These are phyloP conservation scores for Saccharomycopsis schoenii DNA, from an alignment of 805 yeast genomes.

Conservation along the genomic window DNA sequence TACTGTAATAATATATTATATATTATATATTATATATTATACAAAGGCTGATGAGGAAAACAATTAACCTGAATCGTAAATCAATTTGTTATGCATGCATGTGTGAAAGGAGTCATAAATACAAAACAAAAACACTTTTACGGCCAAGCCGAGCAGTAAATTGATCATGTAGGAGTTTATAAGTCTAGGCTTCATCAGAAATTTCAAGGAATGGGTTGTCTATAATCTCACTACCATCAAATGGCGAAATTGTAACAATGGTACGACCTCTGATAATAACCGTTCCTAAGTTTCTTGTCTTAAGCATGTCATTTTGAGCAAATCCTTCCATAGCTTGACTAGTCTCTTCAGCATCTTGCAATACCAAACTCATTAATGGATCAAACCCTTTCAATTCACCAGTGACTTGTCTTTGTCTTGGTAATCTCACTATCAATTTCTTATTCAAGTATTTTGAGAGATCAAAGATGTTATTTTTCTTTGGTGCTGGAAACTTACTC, in stretches of 20 bases:
- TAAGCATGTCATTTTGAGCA: constrained; percentile 34
- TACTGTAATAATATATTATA: not conserved
- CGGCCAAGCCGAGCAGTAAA: not conserved
- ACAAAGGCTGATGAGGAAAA: not conserved
- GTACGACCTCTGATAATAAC: constrained; percentile 84
- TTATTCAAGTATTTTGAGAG: constrained; percentile 68
- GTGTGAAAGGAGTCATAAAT: not conserved
- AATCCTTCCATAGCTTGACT: constrained; percentile 61
- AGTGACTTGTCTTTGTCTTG: constrained; percentile 76
- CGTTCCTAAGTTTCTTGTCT: constrained; percentile 61
- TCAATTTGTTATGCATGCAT: not conserved
- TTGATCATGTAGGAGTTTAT: not conserved
- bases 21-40: too few relatives aligned
- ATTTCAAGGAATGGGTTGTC: constrained; percentile 48
- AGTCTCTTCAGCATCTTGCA: constrained; percentile 61
- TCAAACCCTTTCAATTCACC: constrained; percentile 82
- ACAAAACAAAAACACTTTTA: not conserved
- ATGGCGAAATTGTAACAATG: constrained; percentile 61
- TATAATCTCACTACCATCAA: constrained; percentile 59
- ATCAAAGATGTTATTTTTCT: constrained; percentile 83
- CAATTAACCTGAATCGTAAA: not conserved
- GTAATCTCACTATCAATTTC: constrained; percentile 63
- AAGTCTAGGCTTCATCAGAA: not conserved
- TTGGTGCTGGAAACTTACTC: constrained; percentile 58
- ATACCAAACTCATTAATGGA: constrained; percentile 68